These are phyloP conservation scores for Metschnikowia cubensis DNA, from an alignment of 805 yeast species.

Conservation along the genomic window DNA sequence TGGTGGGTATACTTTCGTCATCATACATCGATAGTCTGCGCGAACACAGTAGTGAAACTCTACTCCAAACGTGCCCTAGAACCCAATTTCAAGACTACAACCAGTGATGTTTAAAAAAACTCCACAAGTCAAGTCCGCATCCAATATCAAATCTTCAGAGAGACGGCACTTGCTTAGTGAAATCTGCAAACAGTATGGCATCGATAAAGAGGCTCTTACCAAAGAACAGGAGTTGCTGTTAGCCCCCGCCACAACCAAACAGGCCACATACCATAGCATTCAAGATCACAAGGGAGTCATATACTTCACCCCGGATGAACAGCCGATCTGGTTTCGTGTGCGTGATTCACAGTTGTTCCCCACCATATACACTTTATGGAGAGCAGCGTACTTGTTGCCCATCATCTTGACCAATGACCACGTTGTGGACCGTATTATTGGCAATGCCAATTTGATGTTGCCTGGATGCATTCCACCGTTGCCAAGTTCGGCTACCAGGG, in stretches of 20 bases:
- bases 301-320: constrained; percentile 57
- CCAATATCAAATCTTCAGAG: constrained; percentile 82
- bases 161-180: constrained; percentile 49
- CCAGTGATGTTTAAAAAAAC: constrained; percentile 23
- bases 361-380: constrained; percentile 70
- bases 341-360: constrained; percentile 60
- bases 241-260: constrained; percentile 55
- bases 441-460: constrained; percentile 80
- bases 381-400: constrained; percentile 62
- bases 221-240: constrained; percentile 39
- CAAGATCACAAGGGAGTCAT: constrained; percentile 56
- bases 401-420: constrained; percentile 64
- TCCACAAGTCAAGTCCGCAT: constrained; percentile 58
- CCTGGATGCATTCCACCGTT: constrained; percentile 67
- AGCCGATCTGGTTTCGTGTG: constrained; percentile 70
- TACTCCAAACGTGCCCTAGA: background rate
- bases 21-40: constrained; percentile 1
- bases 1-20: background rate
- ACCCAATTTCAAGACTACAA: background rate
- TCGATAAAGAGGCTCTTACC: constrained; percentile 38
- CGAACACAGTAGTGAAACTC: background rate
- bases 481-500: constrained; percentile 45
- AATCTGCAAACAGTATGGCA: constrained; percentile 40
- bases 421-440: constrained; percentile 64
- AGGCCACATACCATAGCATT: constrained; percentile 55